Evolutionary conservation across 148 eudicot species (phyloP).

Genomic region (Fagopyrum esculentum): DNA sequence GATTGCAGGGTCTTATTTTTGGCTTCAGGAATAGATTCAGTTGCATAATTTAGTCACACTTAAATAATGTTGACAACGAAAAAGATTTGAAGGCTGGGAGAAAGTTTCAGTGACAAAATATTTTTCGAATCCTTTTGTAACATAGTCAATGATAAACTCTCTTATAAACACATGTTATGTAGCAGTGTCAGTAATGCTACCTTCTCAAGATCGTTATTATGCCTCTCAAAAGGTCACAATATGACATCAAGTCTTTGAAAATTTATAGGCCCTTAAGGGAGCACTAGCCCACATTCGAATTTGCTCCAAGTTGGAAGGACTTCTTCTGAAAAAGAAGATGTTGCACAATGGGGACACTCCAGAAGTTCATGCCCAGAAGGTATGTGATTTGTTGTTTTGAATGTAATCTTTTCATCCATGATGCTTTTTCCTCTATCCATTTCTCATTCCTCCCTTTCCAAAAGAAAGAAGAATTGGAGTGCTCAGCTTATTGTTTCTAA

Average conservation of each 20-base stretch:
- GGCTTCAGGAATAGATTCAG: no score
- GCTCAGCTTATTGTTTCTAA: neutral
- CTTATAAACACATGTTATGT: neutral
- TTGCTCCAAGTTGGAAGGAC: conserved; percentile 85
- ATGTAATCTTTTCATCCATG: neutral
- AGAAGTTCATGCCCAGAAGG: conserved; percentile 97
- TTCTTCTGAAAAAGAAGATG: conserved; percentile 67
- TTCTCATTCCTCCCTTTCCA: neutral
- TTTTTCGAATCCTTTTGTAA: neutral
- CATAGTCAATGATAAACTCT: neutral
- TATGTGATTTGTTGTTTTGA: conserved; percentile 17
- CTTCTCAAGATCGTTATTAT: neutral
- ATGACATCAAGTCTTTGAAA: neutral
- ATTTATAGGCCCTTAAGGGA: conserved; percentile 63
- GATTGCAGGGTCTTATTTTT: no score
- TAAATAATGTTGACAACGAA: no score
- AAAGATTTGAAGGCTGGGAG: neutral
- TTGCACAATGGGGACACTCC: conserved; percentile 71
- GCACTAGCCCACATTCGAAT: conserved; percentile 82
- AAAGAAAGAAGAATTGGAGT: neutral
- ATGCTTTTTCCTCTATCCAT: neutral
- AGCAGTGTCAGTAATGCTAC: neutral
- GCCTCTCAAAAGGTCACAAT: neutral
- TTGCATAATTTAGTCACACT: no score
- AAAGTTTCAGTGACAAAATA: neutral